Percentiles rank a stretch among this genome's conserved stretches.
These are phyloP conservation scores for Halteria grandinella DNA, from an alignment of 73 alveolate genomes.

Conservation along the genomic window DNA sequence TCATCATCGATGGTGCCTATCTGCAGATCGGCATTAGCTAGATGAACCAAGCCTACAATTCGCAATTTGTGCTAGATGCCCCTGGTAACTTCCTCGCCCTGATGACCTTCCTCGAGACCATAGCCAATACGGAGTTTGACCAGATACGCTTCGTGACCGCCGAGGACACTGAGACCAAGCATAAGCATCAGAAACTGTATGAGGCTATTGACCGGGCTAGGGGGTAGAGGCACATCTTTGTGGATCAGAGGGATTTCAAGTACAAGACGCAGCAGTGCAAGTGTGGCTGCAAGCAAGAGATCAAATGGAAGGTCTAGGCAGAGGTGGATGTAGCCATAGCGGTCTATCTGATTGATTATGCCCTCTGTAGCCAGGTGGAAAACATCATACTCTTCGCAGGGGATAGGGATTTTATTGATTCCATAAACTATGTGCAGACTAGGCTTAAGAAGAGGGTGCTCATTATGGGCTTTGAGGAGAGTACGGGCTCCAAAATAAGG, in stretches of 20 bases:
- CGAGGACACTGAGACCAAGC: slow-evolving; percentile 29
- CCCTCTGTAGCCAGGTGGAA: slow-evolving; percentile 7
- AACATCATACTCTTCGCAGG: slow-evolving; percentile 43
- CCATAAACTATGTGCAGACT: slow-evolving; percentile 8
- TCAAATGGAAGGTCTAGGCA: slow-evolving; percentile 51
- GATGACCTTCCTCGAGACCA: slow-evolving; percentile 8
- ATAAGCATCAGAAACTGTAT: slow-evolving; percentile 25
- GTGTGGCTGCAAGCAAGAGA: slow-evolving; percentile 38
- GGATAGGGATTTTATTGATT: slow-evolving; percentile 52
- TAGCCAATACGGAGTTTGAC: slow-evolving; percentile 15
- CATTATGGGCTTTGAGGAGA: slow-evolving; percentile 41
- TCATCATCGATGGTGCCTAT: slow-evolving; percentile 49
- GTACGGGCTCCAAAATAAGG: not conserved
- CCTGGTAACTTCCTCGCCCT: slow-evolving; percentile 3
- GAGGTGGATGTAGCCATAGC: slow-evolving; percentile 57
- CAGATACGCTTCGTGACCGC: slow-evolving; percentile 33
- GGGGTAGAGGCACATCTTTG: not conserved
- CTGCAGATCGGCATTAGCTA: slow-evolving; percentile 35
- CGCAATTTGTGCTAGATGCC: slow-evolving; percentile 11
- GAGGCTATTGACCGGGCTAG: slow-evolving; percentile 2
- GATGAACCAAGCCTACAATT: slow-evolving; percentile 7
- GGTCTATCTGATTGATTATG: slow-evolving; percentile 25
- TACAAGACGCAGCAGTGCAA: slow-evolving; percentile 21
- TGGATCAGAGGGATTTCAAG: slow-evolving; percentile 37
- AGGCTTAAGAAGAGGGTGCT: not conserved